phyloP scores from a whole-genome alignment of 1,139 yeast species.

The Saccharomycopsis phalli region DNA sequence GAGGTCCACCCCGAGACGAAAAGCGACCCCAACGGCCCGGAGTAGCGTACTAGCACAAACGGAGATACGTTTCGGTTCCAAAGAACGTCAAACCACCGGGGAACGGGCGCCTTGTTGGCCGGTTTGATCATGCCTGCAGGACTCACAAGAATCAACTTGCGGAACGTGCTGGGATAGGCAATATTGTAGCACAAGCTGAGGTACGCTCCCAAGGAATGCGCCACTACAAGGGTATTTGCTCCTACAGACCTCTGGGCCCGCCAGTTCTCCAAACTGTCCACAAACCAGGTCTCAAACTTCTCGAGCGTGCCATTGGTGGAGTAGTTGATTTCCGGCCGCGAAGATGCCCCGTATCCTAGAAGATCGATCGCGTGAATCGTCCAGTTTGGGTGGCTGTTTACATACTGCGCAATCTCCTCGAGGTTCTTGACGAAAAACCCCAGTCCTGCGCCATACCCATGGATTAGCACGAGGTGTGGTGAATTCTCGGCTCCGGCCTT shows the following conservation, averaged over 20 bases:
- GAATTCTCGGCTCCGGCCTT: constrained; percentile 32
- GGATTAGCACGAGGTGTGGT: constrained; percentile 61
- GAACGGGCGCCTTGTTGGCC: constrained; percentile 36
- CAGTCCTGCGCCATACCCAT: constrained; percentile 74
- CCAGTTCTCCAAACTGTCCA: constrained; percentile 43
- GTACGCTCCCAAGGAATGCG: constrained; percentile 62
- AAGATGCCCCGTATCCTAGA: constrained; percentile 68
- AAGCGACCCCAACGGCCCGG: constrained; percentile 61
- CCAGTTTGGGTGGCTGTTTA: constrained; percentile 35
- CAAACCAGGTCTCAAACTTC: constrained; percentile 44
- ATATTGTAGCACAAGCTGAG: constrained; percentile 42
- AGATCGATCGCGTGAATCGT: constrained; percentile 64
- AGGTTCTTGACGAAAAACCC: constrained; percentile 64
- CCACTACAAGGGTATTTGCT: constrained; percentile 37
- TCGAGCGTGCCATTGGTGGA: constrained; percentile 21
- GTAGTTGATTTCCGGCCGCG: constrained; percentile 48
- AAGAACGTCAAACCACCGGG: constrained; percentile 51
- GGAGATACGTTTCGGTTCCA: constrained; percentile 74
- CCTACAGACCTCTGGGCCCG: constrained; percentile 28
- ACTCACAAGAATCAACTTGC: constrained; percentile 42
- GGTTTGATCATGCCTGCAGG: constrained; percentile 55
- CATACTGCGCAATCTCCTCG: constrained; percentile 32
- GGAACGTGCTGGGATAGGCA: constrained; percentile 36
- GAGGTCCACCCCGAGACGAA: constrained; percentile 73
- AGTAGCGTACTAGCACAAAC: constrained; percentile 51